These are phyloP conservation scores for Thozetella sp. DNA, from an alignment of 495 filamentous ascomycete genomes.

Conservation along the genomic window DNA sequence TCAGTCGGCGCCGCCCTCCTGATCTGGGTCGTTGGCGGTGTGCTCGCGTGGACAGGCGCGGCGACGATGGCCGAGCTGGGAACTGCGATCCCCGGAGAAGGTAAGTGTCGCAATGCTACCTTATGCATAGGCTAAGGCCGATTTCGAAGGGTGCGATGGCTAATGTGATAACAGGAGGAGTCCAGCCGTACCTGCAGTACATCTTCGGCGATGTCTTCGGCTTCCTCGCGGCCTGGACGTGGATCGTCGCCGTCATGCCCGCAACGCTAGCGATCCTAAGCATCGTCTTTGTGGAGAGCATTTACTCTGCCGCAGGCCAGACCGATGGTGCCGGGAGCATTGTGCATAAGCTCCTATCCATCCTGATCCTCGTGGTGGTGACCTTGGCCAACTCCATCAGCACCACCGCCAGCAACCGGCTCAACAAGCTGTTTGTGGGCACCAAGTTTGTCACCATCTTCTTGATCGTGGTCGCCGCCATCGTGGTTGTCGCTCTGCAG, in stretches of 20 bases:
- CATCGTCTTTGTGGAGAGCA: slow-evolving; percentile 60
- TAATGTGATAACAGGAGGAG: slow-evolving; percentile 34
- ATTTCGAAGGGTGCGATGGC: background rate
- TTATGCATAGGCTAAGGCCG: slow-evolving; percentile 15
- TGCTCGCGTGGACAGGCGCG: slow-evolving; percentile 60
- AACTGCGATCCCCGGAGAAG: slow-evolving; percentile 50
- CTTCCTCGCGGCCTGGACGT: slow-evolving; percentile 58
- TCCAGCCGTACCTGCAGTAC: slow-evolving; percentile 56
- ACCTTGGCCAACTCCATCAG: slow-evolving; percentile 55
- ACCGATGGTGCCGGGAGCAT: slow-evolving; percentile 39
- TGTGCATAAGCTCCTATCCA: slow-evolving; percentile 48
- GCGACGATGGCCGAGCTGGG: slow-evolving; percentile 56
- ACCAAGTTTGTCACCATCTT: slow-evolving; percentile 51
- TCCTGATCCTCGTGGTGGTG: slow-evolving; percentile 44
- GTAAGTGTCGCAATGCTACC: slow-evolving; percentile 17
- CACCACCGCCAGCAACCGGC: slow-evolving; percentile 52
- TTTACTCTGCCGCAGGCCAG: slow-evolving; percentile 47
- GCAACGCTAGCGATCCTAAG: slow-evolving; percentile 57
- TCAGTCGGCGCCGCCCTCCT: slow-evolving; percentile 53
- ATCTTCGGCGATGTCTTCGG: slow-evolving; percentile 57
- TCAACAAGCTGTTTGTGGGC: slow-evolving; percentile 56
- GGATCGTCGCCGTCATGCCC: slow-evolving; percentile 60
- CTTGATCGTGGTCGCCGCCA: slow-evolving; percentile 45
- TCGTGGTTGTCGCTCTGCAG: slow-evolving; percentile 43
- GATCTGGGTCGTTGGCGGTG: slow-evolving; percentile 53